Conservation (phyloP, 345 rosid species). For the Sisymbrium altissimum region DNA sequence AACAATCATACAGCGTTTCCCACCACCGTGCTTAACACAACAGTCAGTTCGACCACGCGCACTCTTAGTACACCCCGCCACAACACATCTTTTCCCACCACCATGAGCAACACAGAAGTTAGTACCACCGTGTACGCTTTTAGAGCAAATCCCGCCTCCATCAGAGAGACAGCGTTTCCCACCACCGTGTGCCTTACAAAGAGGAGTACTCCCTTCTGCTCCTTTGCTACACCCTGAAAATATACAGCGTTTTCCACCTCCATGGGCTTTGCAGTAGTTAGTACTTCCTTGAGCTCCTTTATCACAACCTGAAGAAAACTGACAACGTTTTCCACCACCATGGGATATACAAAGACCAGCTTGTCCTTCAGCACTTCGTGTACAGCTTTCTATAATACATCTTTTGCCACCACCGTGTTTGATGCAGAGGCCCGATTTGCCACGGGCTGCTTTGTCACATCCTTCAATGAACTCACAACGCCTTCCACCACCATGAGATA, state of each 20-base stretch:
- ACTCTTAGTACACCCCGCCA: constrained; percentile 79
- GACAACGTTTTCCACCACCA: constrained; percentile 94
- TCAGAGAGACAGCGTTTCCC: constrained; percentile 81
- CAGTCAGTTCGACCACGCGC: constrained; percentile 94
- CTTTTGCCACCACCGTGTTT: constrained; percentile 96
- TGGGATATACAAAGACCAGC: constrained; percentile 94
- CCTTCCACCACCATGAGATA: constrained; percentile 93
- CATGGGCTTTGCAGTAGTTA: constrained; percentile 82
- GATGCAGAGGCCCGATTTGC: constrained; percentile 87
- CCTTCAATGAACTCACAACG: constrained; percentile 67
- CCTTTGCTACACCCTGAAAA: constrained; percentile 88
- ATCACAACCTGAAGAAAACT: constrained; percentile 40
- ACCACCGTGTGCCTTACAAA: constrained; percentile 96
- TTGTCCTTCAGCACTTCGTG: constrained; percentile 92
- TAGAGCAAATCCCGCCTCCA: constrained; percentile 95
- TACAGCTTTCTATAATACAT: constrained; percentile 68
- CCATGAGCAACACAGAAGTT: constrained; percentile 91
- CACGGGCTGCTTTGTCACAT: constrained; percentile 84
- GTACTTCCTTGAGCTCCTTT: constrained; percentile 98
- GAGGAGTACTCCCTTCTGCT: constrained; percentile 93
- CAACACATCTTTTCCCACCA: constrained; percentile 86
- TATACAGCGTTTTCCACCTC: constrained; percentile 91
- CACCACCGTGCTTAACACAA: constrained; percentile 93
- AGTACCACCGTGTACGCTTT: constrained; percentile 93
- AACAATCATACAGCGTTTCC: constrained; percentile 60